Conservation (phyloP, 2,329 filamentous ascomycete species). For the Dothideomycetes sp. region DNA sequence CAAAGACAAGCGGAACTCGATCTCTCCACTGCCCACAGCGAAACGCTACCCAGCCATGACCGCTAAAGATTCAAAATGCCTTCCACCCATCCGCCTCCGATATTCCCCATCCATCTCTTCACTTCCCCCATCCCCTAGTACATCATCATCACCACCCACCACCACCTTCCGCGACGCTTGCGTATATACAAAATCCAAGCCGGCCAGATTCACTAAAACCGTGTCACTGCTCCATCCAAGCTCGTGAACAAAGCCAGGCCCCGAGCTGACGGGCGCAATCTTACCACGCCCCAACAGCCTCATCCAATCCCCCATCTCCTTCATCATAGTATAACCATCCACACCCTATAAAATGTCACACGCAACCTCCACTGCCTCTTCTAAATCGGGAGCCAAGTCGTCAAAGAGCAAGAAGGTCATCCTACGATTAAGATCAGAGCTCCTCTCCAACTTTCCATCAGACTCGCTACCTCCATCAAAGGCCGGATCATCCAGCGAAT, state of each 20-base stretch:
- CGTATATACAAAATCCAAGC: not conserved
- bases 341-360: constrained; percentile 5
- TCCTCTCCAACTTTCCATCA: constrained; percentile 21
- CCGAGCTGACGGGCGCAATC: constrained; percentile 11
- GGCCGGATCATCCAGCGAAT: constrained; percentile 25
- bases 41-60: constrained; percentile 3
- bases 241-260: constrained; percentile 7
- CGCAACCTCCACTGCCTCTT: constrained; percentile 9
- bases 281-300: constrained; percentile 1
- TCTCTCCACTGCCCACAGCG: not conserved
- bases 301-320: constrained; percentile 11
- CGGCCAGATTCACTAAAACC: not conserved
- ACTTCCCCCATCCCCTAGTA: constrained; percentile 3
- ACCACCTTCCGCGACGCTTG: constrained; percentile 7
- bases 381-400: constrained; percentile 10
- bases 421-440: constrained; percentile 15
- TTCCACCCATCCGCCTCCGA: constrained; percentile 1
- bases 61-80: constrained; percentile 6
- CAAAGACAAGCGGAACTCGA: not conserved
- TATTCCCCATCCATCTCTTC: constrained; percentile 5
- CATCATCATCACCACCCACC: constrained; percentile 12
- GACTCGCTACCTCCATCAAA: constrained; percentile 17
- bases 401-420: constrained; percentile 17
- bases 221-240: constrained; percentile 1
- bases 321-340: constrained; percentile 9